These are phyloP conservation scores for Leishmania braziliensis DNA, from an alignment of 208 protist species.

Conservation along the genomic window DNA sequence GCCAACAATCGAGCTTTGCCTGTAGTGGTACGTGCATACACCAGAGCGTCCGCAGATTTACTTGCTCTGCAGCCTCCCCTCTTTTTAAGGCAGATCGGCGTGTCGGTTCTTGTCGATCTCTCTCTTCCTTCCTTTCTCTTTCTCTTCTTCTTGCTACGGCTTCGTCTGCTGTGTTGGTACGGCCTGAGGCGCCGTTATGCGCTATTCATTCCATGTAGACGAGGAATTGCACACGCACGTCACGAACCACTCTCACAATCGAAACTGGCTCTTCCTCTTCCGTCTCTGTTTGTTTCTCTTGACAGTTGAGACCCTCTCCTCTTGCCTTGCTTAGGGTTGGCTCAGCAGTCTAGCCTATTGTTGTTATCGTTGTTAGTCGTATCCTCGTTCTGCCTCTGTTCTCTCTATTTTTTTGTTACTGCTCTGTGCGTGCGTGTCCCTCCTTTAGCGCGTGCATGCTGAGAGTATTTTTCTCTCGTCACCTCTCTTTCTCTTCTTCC, in stretches of 20 bases:
- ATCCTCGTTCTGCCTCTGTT: background rate
- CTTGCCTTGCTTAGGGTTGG: background rate
- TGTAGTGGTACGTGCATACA: background rate
- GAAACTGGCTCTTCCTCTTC: background rate
- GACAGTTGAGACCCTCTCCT: background rate
- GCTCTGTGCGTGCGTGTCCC: background rate
- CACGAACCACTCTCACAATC: background rate
- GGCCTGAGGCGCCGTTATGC: too few relatives aligned
- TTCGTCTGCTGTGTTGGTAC: background rate
- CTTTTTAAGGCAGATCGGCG: background rate
- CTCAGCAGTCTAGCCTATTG: background rate
- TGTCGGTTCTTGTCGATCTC: background rate
- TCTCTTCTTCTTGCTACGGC: background rate
- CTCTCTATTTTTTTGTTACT: background rate
- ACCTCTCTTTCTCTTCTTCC: constrained; percentile 5
- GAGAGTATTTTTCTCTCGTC: background rate
- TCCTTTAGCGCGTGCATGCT: background rate
- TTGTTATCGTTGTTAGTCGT: background rate
- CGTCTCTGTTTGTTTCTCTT: background rate
- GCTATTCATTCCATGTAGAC: background rate
- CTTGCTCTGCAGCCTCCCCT: background rate
- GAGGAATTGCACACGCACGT: background rate
- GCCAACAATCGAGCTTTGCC: background rate
- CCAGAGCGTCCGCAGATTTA: background rate
- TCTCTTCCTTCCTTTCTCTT: constrained; percentile 5